These are phyloP conservation scores for Fusarium chuoi DNA, from an alignment of 2,329 filamentous ascomycete genomes.

Conservation along the genomic window DNA sequence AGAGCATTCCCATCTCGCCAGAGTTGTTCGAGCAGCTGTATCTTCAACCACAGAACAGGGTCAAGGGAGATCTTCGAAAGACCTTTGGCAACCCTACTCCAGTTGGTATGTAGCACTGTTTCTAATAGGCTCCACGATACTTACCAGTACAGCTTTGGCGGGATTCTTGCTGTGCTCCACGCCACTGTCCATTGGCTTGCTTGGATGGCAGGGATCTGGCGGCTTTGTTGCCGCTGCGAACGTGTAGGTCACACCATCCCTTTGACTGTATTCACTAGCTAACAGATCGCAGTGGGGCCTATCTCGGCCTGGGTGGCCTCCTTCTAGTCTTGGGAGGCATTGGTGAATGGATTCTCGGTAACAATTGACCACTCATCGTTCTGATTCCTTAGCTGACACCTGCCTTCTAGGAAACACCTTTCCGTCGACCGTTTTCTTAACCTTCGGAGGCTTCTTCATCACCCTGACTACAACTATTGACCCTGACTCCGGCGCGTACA, in stretches of 20 bases:
- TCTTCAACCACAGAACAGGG: conserved; percentile 57
- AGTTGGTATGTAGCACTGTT: conserved; percentile 40
- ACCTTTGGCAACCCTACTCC: conserved; percentile 65
- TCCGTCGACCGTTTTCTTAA: conserved; percentile 61
- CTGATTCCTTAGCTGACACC: neutral
- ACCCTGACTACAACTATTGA: conserved; percentile 60
- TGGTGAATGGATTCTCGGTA: conserved; percentile 61
- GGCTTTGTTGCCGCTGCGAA: conserved; percentile 46
- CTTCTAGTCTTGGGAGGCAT: conserved; percentile 58
- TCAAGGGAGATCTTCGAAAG: conserved; percentile 58
- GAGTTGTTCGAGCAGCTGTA: conserved; percentile 66
- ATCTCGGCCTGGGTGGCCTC: conserved; percentile 58
- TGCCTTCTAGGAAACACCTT: conserved; percentile 58
- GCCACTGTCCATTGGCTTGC: conserved; percentile 43
- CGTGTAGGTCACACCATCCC: conserved; percentile 31
- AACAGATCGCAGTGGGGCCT: conserved; percentile 44
- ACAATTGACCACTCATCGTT: neutral
- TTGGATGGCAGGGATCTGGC: conserved; percentile 47
- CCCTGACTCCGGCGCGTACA: conserved; percentile 58
- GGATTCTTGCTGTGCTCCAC: conserved; percentile 47
- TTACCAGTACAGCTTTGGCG: conserved; percentile 35
- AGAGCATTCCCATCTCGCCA: conserved; percentile 59
- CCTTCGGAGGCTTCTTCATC: conserved; percentile 62
- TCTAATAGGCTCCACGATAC: rapidly evolving
- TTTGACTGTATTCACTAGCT: rapidly evolving